These are phyloP conservation scores for Monosporascus sp. DNA, from an alignment of 2,329 filamentous ascomycete genomes.

Conservation along the genomic window DNA sequence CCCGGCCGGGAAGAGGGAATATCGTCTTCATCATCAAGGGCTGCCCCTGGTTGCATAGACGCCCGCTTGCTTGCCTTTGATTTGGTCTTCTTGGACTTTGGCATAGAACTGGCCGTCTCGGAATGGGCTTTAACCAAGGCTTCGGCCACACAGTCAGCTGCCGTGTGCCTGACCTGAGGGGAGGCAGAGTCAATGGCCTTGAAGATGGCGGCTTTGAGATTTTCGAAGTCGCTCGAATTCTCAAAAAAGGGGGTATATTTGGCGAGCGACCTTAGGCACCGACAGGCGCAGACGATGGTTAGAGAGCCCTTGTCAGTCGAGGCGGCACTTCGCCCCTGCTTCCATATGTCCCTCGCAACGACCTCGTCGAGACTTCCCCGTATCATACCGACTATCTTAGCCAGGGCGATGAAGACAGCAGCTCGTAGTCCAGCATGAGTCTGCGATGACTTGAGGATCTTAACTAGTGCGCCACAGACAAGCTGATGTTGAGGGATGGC, in stretches of 20 bases:
- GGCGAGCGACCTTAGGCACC: constrained; percentile 70
- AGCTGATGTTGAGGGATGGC: constrained; percentile 78
- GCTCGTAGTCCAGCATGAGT: constrained; percentile 79
- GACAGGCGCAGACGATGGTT: constrained; percentile 73
- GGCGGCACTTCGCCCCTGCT: constrained; percentile 74
- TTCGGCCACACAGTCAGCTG: constrained; percentile 78
- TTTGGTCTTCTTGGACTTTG: constrained; percentile 63
- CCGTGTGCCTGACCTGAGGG: constrained; percentile 73
- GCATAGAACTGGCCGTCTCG: constrained; percentile 46
- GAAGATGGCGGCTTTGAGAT: constrained; percentile 74
- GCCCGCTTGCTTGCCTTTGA: constrained; percentile 51
- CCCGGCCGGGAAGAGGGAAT: constrained; percentile 55
- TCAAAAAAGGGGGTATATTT: constrained; percentile 76
- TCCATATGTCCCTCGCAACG: constrained; percentile 88
- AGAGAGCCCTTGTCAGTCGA: constrained; percentile 76
- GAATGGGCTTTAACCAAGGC: constrained; percentile 79
- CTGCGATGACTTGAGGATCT: constrained; percentile 73
- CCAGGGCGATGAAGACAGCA: constrained; percentile 69
- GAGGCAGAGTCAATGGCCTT: constrained; percentile 80
- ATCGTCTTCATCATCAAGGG: constrained; percentile 71
- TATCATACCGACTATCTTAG: constrained; percentile 72
- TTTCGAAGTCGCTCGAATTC: constrained; percentile 86
- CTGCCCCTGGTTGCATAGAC: constrained; percentile 55
- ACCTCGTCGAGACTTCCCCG: constrained; percentile 74
- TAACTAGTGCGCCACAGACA: constrained; percentile 66